phyloP scores from a whole-genome alignment of 208 protist genomes.

The Tritrichomonas musculus region DNA sequence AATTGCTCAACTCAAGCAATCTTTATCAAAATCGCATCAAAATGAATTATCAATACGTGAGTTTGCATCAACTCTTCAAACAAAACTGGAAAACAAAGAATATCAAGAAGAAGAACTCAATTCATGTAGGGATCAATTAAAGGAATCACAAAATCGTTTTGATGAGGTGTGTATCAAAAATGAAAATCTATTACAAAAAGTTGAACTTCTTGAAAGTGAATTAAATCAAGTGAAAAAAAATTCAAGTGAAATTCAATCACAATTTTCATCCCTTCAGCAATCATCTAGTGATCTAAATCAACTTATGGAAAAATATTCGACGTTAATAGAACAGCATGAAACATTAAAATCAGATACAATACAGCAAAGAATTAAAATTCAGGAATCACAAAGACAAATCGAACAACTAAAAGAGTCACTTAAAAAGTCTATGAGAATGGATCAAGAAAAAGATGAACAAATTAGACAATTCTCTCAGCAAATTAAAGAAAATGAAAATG shows the following conservation, averaged over 20 bases:
- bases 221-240: neutral
- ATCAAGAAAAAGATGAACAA: neutral
- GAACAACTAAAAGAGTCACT: neutral
- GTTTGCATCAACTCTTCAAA: neutral
- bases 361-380: neutral
- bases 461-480: neutral
- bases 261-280: neutral
- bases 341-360: neutral
- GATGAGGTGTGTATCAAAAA: neutral
- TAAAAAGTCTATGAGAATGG: neutral
- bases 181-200: neutral
- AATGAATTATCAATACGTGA: neutral
- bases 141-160: neutral
- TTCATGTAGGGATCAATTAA: neutral
- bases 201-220: neutral
- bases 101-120: neutral
- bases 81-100: neutral
- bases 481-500: neutral
- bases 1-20: neutral
- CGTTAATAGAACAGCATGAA: neutral
- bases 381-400: neutral
- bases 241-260: neutral
- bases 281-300: neutral
- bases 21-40: neutral
- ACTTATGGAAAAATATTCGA: neutral